Base-by-base conservation (phyloP, 2,329 filamentous ascomycete genomes). In the Xylaria sp. region DNA sequence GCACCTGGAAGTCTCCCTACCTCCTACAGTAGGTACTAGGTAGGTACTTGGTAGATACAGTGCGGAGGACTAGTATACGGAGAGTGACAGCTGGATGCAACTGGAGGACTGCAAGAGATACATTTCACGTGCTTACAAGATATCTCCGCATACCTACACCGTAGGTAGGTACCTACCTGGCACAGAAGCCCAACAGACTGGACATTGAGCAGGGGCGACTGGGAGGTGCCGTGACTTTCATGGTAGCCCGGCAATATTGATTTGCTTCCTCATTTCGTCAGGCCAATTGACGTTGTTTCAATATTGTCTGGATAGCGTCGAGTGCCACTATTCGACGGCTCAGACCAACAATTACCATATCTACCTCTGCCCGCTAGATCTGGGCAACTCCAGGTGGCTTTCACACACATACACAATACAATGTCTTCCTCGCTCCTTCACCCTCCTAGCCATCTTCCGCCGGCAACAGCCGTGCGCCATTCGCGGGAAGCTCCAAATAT, bases 401-500 rank as follows among this genome's bases (percentile, higher is more conserved):
- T 54, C 40, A 54, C 38, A 9, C 28, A 9, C 9, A 31, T 31
- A 31, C 9, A 9, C 28, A 43, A 75, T 31, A 9, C 28, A 43
- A 75, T 74, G 71, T 69, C 70, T 52, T 72, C 73, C 23, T 74
- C 85, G 40, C 79, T 89, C 17, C 77, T 87, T 59, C 83, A 83
- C 61, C 84, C 86, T 6, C 84, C 86, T 38, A 81, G 81, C 70
- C 80, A 85, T 69, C 80, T 89, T 35, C 80, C 86, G 31, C 83
- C 84, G 11, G 77, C 79, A 31, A 82, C 83, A 67, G 86, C 84
- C 55, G 77, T 88, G 62, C 76, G 82, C 68, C 78, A 87, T 58
- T 85, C 87, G n/a, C 85, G 88, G 70, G 82, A 85, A 77, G 87
- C 87, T 64, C 86, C 87, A 1, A 72, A 71, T 54, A 80, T 89